Base-by-base conservation (phyloP, 495 filamentous ascomycete genomes). In the Penicillium ucsense region DNA sequence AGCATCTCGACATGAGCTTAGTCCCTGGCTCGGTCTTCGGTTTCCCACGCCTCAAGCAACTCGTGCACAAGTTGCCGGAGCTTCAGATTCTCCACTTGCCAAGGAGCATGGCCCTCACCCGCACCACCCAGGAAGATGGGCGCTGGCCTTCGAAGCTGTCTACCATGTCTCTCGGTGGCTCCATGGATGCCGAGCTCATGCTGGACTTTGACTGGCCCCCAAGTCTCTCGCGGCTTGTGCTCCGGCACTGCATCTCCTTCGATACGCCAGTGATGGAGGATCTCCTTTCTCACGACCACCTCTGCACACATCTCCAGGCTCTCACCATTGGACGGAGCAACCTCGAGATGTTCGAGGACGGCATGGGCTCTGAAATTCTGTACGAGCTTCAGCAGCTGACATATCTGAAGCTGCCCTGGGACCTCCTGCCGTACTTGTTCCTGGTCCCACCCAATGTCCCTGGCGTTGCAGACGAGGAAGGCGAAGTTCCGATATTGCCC, bases 1-100 rank as follows among this genome's bases (percentile, higher is more conserved):
- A 60, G 4, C 36, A 63, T 36, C 68, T 88, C 29, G 77, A 88
- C 52, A 67, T 88, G 32, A 74, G 71, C 9, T 72, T 84, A 27
- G 72, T 86, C 12, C 65, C 63, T 5, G 78, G 81, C 20, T 30
- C 33, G 33, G 62, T 68, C 0, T 69, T 86, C 12, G 59, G 60
- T 4, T 73, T 81, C 43, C 53, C 65, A 31, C 54, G 64, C 12
- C 65, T 87, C 8, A 75, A 81, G 50, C 70, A 72, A 41, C 67
- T 81, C 3, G 52, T 83, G 27, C 62, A 68, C 31, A 57, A 67
- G 11, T 68, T 86, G 27, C 30, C 52, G 6, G 53, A 72, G 30
- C 70, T 85, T 9, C 52, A 60, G 29, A 66, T 58, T 4, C 64
- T 88, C 4, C 69, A 71, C 34, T 72, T 86, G 38, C 83, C 83